A percentile compares a stretch with the other conserved stretches of the same genome.
These are phyloP conservation scores for Sporothrix curviconia DNA, from an alignment of 2,329 filamentous ascomycete species.

Conservation along the genomic window DNA sequence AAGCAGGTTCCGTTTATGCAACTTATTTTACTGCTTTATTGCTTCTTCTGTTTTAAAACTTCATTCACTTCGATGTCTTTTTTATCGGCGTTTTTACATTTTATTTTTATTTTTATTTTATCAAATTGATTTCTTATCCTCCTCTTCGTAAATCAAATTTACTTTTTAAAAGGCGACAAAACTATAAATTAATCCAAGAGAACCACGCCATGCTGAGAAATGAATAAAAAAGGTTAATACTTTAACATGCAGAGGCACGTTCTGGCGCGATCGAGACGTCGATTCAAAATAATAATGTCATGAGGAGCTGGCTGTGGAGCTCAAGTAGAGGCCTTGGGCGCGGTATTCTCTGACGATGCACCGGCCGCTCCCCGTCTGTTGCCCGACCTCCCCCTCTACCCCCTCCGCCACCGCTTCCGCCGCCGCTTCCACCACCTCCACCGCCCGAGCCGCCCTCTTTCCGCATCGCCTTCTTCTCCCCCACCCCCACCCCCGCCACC, in stretches of 20 bases:
- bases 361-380: not conserved
- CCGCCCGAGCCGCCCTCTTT: not conserved
- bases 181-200: too few species aligned
- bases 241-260: too few species aligned
- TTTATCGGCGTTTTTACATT: not conserved
- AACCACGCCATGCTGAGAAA: not conserved
- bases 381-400: not conserved
- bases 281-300: too few species aligned
- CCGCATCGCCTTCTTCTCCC: not conserved
- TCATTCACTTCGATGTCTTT: not conserved
- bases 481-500: conserved; percentile 9
- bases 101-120: not conserved
- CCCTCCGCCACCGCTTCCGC: not conserved
- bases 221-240: not conserved
- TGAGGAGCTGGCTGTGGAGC: not conserved
- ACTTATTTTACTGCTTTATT: too few species aligned
- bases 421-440: not conserved
- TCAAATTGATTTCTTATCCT: too few species aligned
- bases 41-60: not conserved
- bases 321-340: not conserved
- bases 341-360: not conserved
- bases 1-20: too few species aligned
- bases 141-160: too few species aligned
- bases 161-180: too few species aligned
- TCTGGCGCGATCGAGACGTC: too few species aligned